Percentiles rank a stretch among this genome's conserved stretches.
Conservation (phyloP, 225 moss, liverwort and hornwort species). For the Neckera pumila region DNA sequence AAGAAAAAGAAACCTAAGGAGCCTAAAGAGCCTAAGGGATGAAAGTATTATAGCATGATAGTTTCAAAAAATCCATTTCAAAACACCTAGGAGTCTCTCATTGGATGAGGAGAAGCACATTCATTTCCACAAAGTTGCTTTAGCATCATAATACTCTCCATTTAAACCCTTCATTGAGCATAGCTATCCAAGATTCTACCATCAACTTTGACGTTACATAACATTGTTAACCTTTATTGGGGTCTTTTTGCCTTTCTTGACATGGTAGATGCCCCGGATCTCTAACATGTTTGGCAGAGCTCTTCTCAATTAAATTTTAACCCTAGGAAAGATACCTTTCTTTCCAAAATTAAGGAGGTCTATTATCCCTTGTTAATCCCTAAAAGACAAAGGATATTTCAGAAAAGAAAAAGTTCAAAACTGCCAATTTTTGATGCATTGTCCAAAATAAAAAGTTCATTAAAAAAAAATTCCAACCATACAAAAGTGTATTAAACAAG, state of each 20-base stretch:
- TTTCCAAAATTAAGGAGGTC: fast-evolving
- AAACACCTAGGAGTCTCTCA: fast-evolving
- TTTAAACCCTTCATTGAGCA: too few species aligned
- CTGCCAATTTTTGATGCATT: too few species aligned
- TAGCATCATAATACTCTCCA: background rate
- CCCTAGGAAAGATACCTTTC: fast-evolving
- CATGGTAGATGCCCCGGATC: fast-evolving
- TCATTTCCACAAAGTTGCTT: fast-evolving
- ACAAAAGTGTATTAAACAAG: too few species aligned
- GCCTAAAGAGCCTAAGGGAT: too few species aligned
- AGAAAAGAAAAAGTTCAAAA: too few species aligned
- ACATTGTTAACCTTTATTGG: background rate
- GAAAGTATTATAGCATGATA: too few species aligned
- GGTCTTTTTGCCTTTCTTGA: fast-evolving
- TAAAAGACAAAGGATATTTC: too few species aligned
- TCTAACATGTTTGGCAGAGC: fast-evolving
- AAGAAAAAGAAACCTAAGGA: background rate
- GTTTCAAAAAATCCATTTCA: background rate
- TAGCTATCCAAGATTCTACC: background rate
- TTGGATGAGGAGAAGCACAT: background rate
- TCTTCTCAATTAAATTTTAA: background rate
- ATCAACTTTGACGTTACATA: background rate
- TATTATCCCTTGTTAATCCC: background rate
- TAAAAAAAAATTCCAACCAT: too few species aligned
- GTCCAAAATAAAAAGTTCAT: too few species aligned